Percentiles rank a stretch among this genome's conserved stretches.
Evolutionary conservation across 1,284 basidiomycete genomes (phyloP).

Genomic region (Pascua guehoae): DNA sequence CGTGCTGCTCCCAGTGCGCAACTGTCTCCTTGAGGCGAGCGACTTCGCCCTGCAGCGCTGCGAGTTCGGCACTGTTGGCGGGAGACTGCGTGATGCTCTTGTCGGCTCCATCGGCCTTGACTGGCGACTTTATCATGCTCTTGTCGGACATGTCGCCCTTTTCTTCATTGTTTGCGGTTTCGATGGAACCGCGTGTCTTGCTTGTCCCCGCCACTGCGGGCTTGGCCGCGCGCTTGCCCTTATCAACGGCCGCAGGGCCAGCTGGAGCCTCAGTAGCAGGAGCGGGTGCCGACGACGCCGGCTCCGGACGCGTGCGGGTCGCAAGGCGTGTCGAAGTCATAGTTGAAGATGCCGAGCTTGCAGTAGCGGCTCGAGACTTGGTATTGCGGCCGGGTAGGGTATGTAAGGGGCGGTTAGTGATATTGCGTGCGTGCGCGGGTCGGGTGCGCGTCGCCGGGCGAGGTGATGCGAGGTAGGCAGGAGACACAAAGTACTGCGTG

Average conservation of each 20-base stretch:
- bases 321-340: slow-evolving; percentile 2
- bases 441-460: background rate
- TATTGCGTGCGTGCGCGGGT: too few relatives aligned
- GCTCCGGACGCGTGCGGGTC: background rate
- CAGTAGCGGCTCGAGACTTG: too few relatives aligned
- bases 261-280: background rate
- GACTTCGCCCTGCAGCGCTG: background rate
- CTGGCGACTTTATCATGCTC: background rate
- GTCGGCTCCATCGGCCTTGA: background rate
- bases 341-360: background rate
- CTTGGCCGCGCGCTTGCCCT: too few relatives aligned
- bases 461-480: slow-evolving; percentile 17
- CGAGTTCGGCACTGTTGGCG: background rate
- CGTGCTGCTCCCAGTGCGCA: background rate
- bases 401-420: too few relatives aligned
- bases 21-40: background rate
- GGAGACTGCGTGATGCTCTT: background rate
- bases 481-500: slow-evolving; percentile 29
- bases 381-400: too few relatives aligned
- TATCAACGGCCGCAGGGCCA: background rate
- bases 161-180: too few relatives aligned
- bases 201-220: too few relatives aligned
- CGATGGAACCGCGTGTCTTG: too few relatives aligned
- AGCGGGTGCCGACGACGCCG: too few relatives aligned
- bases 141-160: too few relatives aligned